A percentile compares a stretch with the other conserved stretches of the same genome.
Evolutionary conservation across 2,329 filamentous ascomycete species (phyloP).

Genomic region (Phyllosticta paracitricarpa): DNA sequence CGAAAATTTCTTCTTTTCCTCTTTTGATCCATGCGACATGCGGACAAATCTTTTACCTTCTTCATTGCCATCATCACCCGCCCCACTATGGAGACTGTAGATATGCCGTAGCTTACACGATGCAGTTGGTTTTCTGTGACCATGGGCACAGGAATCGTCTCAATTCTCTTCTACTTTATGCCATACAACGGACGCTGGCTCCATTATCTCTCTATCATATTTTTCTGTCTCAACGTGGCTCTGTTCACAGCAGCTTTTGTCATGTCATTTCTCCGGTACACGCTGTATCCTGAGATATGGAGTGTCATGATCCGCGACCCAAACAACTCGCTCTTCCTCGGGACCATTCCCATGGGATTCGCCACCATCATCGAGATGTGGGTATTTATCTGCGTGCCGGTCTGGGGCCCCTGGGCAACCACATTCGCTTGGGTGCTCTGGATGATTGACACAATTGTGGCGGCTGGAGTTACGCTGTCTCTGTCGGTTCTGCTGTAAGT

Average conservation of each 20-base stretch:
- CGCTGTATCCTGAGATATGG: constrained; percentile 54
- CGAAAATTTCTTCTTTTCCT: too few species aligned
- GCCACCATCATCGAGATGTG: constrained; percentile 57
- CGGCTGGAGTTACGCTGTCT: constrained; percentile 34
- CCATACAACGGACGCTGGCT: constrained; percentile 49
- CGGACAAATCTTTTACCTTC: too few species aligned
- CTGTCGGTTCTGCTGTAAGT: constrained; percentile 37
- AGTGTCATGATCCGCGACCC: constrained; percentile 52
- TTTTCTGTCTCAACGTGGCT: constrained; percentile 48
- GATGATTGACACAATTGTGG: constrained; percentile 34
- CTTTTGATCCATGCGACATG: too few species aligned
- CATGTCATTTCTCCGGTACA: constrained; percentile 48
- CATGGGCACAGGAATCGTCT: constrained; percentile 57
- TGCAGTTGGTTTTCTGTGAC: constrained; percentile 14
- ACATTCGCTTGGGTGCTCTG: constrained; percentile 34
- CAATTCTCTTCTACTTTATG: constrained; percentile 50
- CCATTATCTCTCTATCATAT: constrained; percentile 44
- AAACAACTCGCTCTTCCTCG: constrained; percentile 54
- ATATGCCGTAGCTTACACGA: background rate
- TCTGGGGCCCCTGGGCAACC: constrained; percentile 45
- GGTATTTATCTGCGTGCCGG: constrained; percentile 44
- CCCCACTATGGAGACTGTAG: too few species aligned
- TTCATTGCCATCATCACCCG: too few species aligned
- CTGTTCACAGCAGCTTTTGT: constrained; percentile 45
- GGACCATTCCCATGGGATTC: constrained; percentile 53